phyloP scores from a whole-genome alignment of 1,139 yeast species.

The Candida sanyaensis region DNA sequence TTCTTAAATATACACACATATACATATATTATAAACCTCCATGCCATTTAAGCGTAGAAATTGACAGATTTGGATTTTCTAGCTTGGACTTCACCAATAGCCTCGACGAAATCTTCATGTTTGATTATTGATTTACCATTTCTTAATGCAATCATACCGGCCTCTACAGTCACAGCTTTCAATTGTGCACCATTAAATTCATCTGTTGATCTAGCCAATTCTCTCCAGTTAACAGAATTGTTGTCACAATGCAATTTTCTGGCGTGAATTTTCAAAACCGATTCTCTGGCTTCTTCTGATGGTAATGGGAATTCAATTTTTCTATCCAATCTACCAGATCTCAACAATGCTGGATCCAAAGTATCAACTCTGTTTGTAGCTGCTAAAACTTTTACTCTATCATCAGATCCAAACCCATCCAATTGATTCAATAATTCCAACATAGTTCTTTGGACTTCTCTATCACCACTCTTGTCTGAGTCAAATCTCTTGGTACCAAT shows the following conservation, averaged over 20 bases:
- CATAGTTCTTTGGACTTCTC: conserved; percentile 99
- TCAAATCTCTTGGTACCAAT: conserved; percentile 98
- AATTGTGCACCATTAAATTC: conserved; percentile 98
- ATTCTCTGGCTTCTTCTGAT: conserved; percentile 95
- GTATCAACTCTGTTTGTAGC: conserved; percentile 99
- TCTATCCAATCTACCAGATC: conserved; percentile 97
- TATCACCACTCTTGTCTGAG: conserved; percentile 97
- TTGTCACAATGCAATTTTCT: conserved; percentile 95
- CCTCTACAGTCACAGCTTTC: conserved; percentile 98
- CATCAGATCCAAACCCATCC: conserved; percentile 99
- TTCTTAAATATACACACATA: neutral
- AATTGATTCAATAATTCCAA: conserved; percentile 93
- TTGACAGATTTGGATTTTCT: conserved; percentile 94
- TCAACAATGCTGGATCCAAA: conserved; percentile 91
- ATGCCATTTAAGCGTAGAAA: conserved; percentile 67
- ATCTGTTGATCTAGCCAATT: conserved; percentile 95
- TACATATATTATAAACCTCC: neutral
- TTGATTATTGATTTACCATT: conserved; percentile 89
- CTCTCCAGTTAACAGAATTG: conserved; percentile 90
- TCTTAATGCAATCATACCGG: conserved; percentile 98
- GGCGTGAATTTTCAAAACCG: conserved; percentile 94
- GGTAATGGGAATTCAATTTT: conserved; percentile 98
- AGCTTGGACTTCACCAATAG: conserved; percentile 97
- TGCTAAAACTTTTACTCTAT: conserved; percentile 93
- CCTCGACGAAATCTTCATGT: conserved; percentile 98